These are phyloP conservation scores for Tylopilus sp. DNA, from an alignment of 768 basidiomycete species.

Conservation along the genomic window DNA sequence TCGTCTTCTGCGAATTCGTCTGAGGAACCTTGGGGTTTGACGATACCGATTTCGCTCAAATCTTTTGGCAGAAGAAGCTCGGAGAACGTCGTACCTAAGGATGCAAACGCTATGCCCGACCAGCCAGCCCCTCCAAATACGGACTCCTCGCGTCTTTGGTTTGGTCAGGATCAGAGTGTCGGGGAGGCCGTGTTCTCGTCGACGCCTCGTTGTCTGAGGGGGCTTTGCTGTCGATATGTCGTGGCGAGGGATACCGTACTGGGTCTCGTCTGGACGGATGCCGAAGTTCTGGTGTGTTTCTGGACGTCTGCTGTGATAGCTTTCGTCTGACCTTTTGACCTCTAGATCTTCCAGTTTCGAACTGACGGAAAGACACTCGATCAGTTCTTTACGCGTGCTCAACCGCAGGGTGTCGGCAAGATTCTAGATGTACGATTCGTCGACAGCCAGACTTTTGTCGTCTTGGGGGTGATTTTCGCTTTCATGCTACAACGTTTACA, in stretches of 20 bases:
- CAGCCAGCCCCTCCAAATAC: conserved; percentile 27
- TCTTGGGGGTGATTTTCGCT: conserved; percentile 23
- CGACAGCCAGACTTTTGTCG: conserved; percentile 20
- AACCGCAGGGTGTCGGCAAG: conserved; percentile 18
- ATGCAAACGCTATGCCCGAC: conserved; percentile 25
- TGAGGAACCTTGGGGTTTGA: conserved; percentile 32
- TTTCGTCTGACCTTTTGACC: neutral
- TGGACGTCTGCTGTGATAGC: neutral
- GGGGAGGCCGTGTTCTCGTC: conserved; percentile 18
- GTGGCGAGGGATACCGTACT: conserved; percentile 29
- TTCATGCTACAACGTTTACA: neutral
- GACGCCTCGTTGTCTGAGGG: conserved; percentile 4
- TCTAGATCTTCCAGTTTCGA: conserved; percentile 23
- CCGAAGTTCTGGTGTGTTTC: conserved; percentile 28
- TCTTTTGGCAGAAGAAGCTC: conserved; percentile 45
- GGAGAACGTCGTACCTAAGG: conserved; percentile 37
- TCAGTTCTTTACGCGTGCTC: conserved; percentile 12
- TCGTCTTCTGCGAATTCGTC: conserved; percentile 20
- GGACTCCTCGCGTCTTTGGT: conserved; percentile 20
- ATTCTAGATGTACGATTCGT: conserved; percentile 21
- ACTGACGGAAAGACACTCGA: neutral
- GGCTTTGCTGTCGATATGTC: conserved; percentile 20
- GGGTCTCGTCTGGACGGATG: conserved; percentile 48
- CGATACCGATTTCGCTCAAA: conserved; percentile 66
- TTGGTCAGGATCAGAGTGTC: conserved; percentile 23